A percentile compares a stretch with the other conserved stretches of the same genome.
phyloP scores from a whole-genome alignment of 2,329 filamentous ascomycete genomes.

The Eurotiales sp. region DNA sequence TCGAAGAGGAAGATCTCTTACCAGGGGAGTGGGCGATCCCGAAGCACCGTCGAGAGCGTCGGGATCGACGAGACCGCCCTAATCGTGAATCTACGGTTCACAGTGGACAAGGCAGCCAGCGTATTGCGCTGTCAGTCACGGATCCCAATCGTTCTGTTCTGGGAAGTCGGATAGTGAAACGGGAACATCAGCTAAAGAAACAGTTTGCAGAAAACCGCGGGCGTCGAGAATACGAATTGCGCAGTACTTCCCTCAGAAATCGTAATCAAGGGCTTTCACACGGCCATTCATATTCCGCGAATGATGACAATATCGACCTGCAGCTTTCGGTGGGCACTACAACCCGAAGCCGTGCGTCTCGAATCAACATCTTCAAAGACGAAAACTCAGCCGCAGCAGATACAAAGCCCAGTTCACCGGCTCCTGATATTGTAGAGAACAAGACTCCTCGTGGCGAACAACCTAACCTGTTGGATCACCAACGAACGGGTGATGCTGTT shows the following conservation, averaged over 20 bases:
- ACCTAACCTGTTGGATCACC: neutral
- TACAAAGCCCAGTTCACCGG: neutral
- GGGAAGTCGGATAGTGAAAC: slow-evolving; percentile 10
- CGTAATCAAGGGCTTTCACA: slow-evolving; percentile 1
- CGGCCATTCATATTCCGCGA: slow-evolving; percentile 21
- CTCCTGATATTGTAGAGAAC: neutral
- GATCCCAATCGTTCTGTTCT: slow-evolving; percentile 12
- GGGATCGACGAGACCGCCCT: slow-evolving; percentile 10
- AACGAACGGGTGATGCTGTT: slow-evolving; percentile 1
- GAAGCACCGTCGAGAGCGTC: slow-evolving; percentile 25
- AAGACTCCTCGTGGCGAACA: neutral
- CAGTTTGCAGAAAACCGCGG: neutral
- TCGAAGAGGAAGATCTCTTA: slow-evolving; percentile 45
- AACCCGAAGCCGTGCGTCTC: slow-evolving; percentile 26
- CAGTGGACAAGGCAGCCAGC: neutral
- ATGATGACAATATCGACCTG: slow-evolving; percentile 33
- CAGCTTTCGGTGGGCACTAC: slow-evolving; percentile 24
- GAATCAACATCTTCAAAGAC: slow-evolving; percentile 39
- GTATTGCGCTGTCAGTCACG: slow-evolving; percentile 5
- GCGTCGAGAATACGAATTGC: neutral
- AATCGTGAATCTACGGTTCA: neutral
- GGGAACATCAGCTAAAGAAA: slow-evolving; percentile 4
- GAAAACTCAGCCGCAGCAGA: slow-evolving; percentile 10
- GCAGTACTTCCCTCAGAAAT: neutral
- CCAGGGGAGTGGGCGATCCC: slow-evolving; percentile 44